Base-by-base conservation (phyloP, 306 rosid genomes). In the Vicia villosa region DNA sequence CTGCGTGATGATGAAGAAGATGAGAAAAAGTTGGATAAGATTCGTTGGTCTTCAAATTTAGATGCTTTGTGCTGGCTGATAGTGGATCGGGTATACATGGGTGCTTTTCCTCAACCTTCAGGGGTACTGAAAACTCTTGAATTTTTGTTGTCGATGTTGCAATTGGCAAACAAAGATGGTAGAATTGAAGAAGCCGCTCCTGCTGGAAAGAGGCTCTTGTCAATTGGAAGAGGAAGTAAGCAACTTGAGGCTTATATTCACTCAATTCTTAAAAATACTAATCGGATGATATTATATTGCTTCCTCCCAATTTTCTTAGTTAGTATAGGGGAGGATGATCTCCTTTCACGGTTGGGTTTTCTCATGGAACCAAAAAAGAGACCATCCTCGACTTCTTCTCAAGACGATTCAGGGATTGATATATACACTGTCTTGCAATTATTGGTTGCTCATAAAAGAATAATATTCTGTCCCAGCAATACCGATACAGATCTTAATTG, bases 1-100 rank as follows among this genome's bases (percentile, higher is more conserved):
- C 72, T 91, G 80, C 97, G 99, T 43, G 99, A 95, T 79, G 99
- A 95, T 64, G 99, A 95, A 82, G 99, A 95, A 78, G 85, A 86
- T 74, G 93, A 95, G 65, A 91, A 95, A 82, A 95, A 91, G 76
- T 83, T 95, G 83, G 99, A 95, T 78, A 95, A 91, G 78, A 78
- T 73, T 82, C 93, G 99, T 50, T 95, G 99, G 99, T 89, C 97
- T 41, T 70, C 91, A 38, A 95, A 95, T 78, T 85, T 95, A 82
- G 99, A 95, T 83, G 86, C 96, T 34, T 83, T 95, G 75, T 95
- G 99, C 80, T 86, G 91, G 93, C 89, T 95, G 90, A 83, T 95
- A 67, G 99, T 91, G 69, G 99, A 95, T 68, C 96, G 97, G 32
- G 96, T 88, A 19, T 91, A 95, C 79, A 89, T 91, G 97, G 99